Evolutionary conservation across 331 rosid species (phyloP), one percentile per base, ranked within the genome.

Genomic region (Stylosanthes scabra): DNA sequence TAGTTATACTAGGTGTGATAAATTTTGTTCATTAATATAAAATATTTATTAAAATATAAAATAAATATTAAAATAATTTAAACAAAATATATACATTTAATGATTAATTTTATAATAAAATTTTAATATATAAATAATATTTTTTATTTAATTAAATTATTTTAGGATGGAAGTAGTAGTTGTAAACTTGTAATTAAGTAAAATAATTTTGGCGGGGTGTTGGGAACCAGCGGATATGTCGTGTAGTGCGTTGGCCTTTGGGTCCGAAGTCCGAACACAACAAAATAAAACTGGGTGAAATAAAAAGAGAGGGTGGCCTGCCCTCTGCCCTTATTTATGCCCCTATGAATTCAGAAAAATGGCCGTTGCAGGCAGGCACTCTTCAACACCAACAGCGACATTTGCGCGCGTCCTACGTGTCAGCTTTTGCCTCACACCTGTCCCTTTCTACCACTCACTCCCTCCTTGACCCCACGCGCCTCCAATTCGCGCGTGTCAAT

Each of bases 371-470:
- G 82, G 71, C 86, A 63, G 15, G n/a, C n/a, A 9, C 82, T 81
- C 74, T 71, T 44, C 80, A 41, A 40, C 75, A 71, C 72, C 59
- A 88, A 84, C 90, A 87, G 91, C 96, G 89, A 87, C 98, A 88
- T 83, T 90, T 86, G 89, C 97, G 92, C 93, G 93, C 80, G 96
- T 88, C 89, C 80, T 47, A 88, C 97, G 91, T 86, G 93, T 87
- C 93, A 82, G 90, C 79, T 86, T 88, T 86, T 84, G 72, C 80
- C 80, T 59, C 91, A 79, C 94, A 85, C 85, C 83, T 66, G 85
- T 93, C 86, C 3, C 85, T 84, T 74, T 88, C 86, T 31, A 3
- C 37, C 37, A 31, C 37, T 5, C 2, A 1, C 2, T 60, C 31
- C 14, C 41, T 59, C 79, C 79, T 89, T 85, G 88, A 85, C 85